Conservation (phyloP, 176 grass and related monocot genomes). For the Canna indica region DNA sequence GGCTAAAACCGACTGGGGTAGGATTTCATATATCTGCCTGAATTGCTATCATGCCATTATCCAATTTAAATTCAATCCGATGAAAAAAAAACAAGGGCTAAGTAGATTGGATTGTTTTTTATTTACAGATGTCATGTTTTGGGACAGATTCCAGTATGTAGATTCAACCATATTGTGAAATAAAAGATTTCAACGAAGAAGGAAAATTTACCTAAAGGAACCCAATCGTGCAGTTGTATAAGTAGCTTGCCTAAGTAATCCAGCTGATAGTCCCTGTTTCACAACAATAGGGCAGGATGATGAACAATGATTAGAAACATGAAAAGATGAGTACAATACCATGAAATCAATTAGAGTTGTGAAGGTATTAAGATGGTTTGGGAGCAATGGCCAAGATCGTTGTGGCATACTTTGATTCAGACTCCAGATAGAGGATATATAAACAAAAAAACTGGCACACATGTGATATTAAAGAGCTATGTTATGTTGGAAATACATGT, state of each 20-base stretch:
- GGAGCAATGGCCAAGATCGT: not conserved
- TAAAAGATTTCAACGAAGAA: not conserved
- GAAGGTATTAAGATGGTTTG: not conserved
- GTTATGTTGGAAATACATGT: not conserved
- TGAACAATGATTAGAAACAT: not conserved
- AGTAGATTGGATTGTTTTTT: too few species aligned
- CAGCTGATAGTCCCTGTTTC: constrained; percentile 78
- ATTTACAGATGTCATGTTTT: too few species aligned
- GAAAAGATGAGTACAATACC: not conserved
- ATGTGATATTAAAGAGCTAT: not conserved
- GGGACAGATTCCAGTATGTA: not conserved
- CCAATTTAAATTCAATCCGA: too few species aligned
- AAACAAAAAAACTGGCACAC: not conserved
- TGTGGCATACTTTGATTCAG: not conserved
- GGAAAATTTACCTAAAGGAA: constrained; percentile 73
- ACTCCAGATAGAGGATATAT: not conserved
- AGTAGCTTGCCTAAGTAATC: constrained; percentile 90
- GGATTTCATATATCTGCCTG: too few species aligned
- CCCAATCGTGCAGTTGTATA: constrained; percentile 95
- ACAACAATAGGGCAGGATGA: constrained; percentile 17
- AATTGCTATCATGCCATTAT: too few species aligned
- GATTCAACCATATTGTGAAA: not conserved
- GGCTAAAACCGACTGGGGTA: too few species aligned
- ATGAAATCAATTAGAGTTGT: not conserved
- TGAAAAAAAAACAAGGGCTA: too few species aligned